A percentile compares a stretch with the other conserved stretches of the same genome.
Evolutionary conservation across 768 basidiomycete species (phyloP).

Genomic region (Leccinum disarticulatum): DNA sequence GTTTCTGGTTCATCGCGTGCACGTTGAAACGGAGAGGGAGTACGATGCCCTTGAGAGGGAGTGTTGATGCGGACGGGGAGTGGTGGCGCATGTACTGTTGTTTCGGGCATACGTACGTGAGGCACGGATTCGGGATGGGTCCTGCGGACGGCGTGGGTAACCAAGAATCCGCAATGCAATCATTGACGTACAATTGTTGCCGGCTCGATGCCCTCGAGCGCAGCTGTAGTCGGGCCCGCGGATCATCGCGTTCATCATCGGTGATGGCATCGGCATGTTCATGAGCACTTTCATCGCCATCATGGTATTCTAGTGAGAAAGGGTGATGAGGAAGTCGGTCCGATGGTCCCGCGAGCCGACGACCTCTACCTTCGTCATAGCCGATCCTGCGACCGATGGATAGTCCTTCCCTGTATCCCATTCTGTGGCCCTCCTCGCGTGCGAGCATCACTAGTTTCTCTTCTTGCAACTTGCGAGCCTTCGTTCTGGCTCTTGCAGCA

Average conservation of each 20-base stretch:
- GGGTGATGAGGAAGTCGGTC: slow-evolving; percentile 13
- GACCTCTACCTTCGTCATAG: slow-evolving; percentile 29
- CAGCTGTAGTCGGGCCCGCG: slow-evolving; percentile 12
- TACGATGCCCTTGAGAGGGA: slow-evolving; percentile 19
- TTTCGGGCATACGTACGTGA: slow-evolving; percentile 24
- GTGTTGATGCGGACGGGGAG: slow-evolving; percentile 22
- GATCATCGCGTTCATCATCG: slow-evolving; percentile 25
- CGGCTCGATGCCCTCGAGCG: slow-evolving; percentile 20
- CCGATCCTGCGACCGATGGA: slow-evolving; percentile 32
- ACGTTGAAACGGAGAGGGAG: slow-evolving; percentile 8
- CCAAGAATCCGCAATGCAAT: not conserved
- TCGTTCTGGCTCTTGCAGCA: slow-evolving; percentile 45
- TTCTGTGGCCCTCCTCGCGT: slow-evolving; percentile 42
- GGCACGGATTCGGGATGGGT: slow-evolving; percentile 29
- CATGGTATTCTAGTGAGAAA: slow-evolving; percentile 13
- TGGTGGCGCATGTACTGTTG: slow-evolving; percentile 13
- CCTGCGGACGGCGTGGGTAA: slow-evolving; percentile 21
- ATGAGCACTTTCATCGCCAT: slow-evolving; percentile 14
- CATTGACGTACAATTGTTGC: slow-evolving; percentile 25
- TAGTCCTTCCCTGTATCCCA: slow-evolving; percentile 44
- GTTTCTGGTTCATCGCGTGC: slow-evolving; percentile 23
- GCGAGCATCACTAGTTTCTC: slow-evolving; percentile 41
- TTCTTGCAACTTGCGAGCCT: slow-evolving; percentile 43
- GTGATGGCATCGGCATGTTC: slow-evolving; percentile 13
- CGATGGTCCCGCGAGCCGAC: slow-evolving; percentile 9